phyloP scores from a whole-genome alignment of 2,329 filamentous ascomycete species.

The Neoarthrinium moseri region DNA sequence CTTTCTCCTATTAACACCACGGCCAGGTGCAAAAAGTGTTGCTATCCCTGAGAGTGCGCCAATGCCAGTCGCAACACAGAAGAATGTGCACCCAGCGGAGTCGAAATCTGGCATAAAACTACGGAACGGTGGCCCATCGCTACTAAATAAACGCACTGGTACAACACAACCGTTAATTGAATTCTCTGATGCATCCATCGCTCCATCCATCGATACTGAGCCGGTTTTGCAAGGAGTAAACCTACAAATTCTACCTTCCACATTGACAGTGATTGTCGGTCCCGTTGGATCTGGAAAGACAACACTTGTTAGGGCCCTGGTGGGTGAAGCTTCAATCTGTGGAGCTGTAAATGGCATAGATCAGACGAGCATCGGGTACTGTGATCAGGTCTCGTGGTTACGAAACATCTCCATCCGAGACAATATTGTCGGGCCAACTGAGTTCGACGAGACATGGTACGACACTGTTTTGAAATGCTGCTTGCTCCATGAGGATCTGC shows the following conservation, averaged over 20 bases:
- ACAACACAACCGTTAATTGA: not conserved
- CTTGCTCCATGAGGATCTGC: not conserved
- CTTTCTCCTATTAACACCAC: not conserved
- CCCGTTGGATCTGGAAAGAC: constrained; percentile 45
- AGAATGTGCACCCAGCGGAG: not conserved
- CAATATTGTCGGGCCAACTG: constrained; percentile 20
- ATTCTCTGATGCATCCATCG: not conserved
- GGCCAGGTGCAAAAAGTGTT: not conserved
- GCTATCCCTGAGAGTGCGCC: not conserved
- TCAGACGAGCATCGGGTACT: constrained; percentile 32
- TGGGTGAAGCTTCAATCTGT: constrained; percentile 32
- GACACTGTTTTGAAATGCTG: not conserved
- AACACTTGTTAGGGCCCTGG: constrained; percentile 38
- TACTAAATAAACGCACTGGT: not conserved
- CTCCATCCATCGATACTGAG: not conserved
- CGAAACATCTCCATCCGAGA: constrained; percentile 30
- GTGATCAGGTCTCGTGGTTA: constrained; percentile 35
- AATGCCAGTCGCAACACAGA: not conserved
- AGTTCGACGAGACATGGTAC: constrained; percentile 3
- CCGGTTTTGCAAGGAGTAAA: not conserved
- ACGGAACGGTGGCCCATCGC: not conserved
- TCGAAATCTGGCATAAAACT: not conserved
- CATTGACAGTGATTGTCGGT: constrained; percentile 37
- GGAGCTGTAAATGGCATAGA: not conserved
- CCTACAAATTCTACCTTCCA: not conserved